Evolutionary conservation across 179 eudicot genomes (phyloP).

Genomic region (Amaranthus tricolor): DNA sequence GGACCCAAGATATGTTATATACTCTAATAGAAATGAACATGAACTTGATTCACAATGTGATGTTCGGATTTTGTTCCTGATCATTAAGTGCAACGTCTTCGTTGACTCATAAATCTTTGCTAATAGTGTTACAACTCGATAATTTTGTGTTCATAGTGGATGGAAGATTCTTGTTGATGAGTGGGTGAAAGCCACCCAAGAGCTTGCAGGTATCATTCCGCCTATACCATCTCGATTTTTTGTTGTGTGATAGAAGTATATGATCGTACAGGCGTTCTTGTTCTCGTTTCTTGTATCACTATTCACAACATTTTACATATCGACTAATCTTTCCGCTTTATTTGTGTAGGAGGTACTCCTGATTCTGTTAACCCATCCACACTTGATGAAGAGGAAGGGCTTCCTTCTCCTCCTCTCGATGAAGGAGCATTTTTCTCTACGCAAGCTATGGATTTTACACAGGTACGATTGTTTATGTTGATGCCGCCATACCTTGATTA

Average conservation of each 20-base stretch:
- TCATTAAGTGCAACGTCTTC: too few relatives aligned
- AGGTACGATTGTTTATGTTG: conserved; percentile 33
- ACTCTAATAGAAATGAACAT: too few relatives aligned
- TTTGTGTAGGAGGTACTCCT: conserved; percentile 48
- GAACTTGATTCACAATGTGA: conserved; percentile 5
- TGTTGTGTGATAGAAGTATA: too few relatives aligned
- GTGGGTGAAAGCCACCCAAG: conserved; percentile 64
- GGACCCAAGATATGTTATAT: too few relatives aligned
- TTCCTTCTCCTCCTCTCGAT: conserved; percentile 82
- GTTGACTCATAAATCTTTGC: neutral
- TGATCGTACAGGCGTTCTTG: neutral
- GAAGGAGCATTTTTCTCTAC: conserved; percentile 56
- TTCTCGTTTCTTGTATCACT: neutral
- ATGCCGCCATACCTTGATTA: neutral
- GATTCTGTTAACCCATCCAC: conserved; percentile 70
- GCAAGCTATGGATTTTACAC: conserved; percentile 54
- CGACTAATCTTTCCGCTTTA: conserved; percentile 4
- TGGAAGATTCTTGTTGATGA: conserved; percentile 84
- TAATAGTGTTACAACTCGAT: conserved; percentile 7
- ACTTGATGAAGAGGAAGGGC: conserved; percentile 70
- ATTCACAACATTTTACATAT: neutral
- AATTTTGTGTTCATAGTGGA: conserved; percentile 40
- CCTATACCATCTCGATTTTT: neutral
- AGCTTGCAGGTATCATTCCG: conserved; percentile 41
- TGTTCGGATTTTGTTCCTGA: neutral